Evolutionary conservation across 176 grass and related monocot species (phyloP), one percentile per base, ranked within the genome.

Genomic region (Zoysia pacifica): DNA sequence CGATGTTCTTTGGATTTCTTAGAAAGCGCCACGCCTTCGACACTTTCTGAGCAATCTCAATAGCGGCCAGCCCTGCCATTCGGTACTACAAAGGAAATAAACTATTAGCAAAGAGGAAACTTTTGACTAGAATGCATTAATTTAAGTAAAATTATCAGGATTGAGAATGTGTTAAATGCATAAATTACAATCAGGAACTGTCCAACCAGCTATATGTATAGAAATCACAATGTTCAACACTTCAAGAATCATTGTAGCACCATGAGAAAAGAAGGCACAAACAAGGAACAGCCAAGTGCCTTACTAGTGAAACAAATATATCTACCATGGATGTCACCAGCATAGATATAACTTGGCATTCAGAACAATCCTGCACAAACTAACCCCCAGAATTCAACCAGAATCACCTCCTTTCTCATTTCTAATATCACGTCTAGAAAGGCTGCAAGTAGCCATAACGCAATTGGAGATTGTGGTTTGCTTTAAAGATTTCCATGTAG

Each of bases 11-110:
- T 51, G 84, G 88, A 86, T 94, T 94, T 84, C 84, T 88, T 62
- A 93, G 74, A 87, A 86, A 84, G 50, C 96, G 92, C 92, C 96
- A 98, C 65, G 90, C 84, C 84, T 98, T 98, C 67, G 92, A 87
- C 53, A 95, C 88, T 86, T 94, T 98, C 79, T 98, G 96, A 79
- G 96, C 92, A 76, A 98, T 89, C 89, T 95, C 96, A 89, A 94
- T 98, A 83, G 90, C 96, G 49, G 96, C 96, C 84, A 98, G 87
- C 7, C 96, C 96, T 55, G 86, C 96, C 96, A 98, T 98, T 13
- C 92, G 88, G 69, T 95, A 88, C 96, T 95, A 79, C 15, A 86
- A 83, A 82, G 6, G 48, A 74, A 81, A 88, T 67, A 65, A 48
- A 72, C 56, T 69, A 40, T 73, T 15, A 67, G 65, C 7, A 79